A percentile compares a stretch with the other conserved stretches of the same genome.
These are phyloP conservation scores for Aspergillus panamensis DNA, from an alignment of 495 filamentous ascomycete genomes.

Conservation along the genomic window DNA sequence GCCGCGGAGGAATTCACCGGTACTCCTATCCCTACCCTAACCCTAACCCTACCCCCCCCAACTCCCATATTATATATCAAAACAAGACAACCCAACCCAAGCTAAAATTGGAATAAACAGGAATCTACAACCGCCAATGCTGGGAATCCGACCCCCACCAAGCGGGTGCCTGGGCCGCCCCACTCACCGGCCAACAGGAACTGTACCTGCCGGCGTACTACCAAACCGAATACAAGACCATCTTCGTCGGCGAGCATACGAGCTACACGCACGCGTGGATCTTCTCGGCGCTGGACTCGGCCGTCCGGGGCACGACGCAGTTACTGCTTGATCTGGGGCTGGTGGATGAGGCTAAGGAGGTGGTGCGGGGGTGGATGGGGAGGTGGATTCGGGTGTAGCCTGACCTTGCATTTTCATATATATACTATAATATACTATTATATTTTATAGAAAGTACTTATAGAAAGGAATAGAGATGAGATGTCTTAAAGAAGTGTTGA, in stretches of 20 bases:
- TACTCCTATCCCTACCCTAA: neutral
- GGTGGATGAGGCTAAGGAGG: constrained; percentile 65
- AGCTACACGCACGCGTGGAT: constrained; percentile 76
- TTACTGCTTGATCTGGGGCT: constrained; percentile 62
- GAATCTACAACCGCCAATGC: constrained; percentile 53
- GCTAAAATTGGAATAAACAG: neutral
- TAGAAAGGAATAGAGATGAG: neutral
- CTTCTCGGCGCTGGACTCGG: constrained; percentile 62
- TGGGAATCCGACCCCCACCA: constrained; percentile 55
- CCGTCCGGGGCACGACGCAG: constrained; percentile 62
- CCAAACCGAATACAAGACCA: constrained; percentile 61
- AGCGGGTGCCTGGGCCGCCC: constrained; percentile 54
- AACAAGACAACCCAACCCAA: neutral
- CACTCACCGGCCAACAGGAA: constrained; percentile 57
- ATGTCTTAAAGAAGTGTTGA: neutral
- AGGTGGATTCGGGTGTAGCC: constrained; percentile 50
- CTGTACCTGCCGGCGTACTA: constrained; percentile 67
- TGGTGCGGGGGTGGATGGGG: constrained; percentile 66
- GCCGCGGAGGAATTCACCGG: constrained; percentile 57
- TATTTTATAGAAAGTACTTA: neutral
- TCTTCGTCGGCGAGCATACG: constrained; percentile 70
- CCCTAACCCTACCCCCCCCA: neutral
- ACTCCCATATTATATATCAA: neutral
- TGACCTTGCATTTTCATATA: neutral
- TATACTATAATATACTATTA: neutral